Evolutionary conservation across 805 yeast species (phyloP).

Genomic region (Cyberlindnera galapagoensis): DNA sequence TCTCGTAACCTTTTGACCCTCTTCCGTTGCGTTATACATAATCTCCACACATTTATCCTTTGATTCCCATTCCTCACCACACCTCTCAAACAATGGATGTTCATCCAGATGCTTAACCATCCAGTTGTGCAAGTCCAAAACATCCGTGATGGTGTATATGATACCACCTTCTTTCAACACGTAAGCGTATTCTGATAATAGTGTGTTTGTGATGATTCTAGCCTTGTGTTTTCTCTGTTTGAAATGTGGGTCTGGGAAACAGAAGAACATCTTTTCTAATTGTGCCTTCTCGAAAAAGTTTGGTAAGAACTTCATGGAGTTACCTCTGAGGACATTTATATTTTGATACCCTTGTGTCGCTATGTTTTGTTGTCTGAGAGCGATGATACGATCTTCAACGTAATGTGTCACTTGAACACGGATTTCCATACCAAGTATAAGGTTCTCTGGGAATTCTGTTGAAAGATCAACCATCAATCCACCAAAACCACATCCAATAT

Average conservation of each 20-base stretch:
- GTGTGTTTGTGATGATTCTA: constrained; percentile 84
- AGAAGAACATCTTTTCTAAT: constrained; percentile 87
- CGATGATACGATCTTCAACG: constrained; percentile 91
- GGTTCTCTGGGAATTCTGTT: constrained; percentile 62
- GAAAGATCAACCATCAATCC: constrained; percentile 80
- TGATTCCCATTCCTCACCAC: constrained; percentile 71
- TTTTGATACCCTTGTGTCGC: constrained; percentile 56
- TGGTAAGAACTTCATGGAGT: constrained; percentile 96
- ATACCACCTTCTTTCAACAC: constrained; percentile 83
- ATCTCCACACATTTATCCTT: constrained; percentile 75
- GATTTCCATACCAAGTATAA: constrained; percentile 93
- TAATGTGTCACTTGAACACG: constrained; percentile 96
- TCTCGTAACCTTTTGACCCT: constrained; percentile 92
- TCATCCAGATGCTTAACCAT: constrained; percentile 88
- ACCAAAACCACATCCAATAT: constrained; percentile 97
- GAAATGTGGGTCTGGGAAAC: constrained; percentile 99
- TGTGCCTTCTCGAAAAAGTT: constrained; percentile 84
- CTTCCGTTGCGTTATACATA: constrained; percentile 94
- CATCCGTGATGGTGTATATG: constrained; percentile 93
- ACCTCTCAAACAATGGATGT: constrained; percentile 87
- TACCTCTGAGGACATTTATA: constrained; percentile 85
- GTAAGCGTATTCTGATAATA: constrained; percentile 88
- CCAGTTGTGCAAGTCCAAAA: constrained; percentile 88
- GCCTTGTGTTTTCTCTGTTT: constrained; percentile 97
- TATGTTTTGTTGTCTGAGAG: constrained; percentile 51